Evolutionary conservation across 176 grass and related monocot species (phyloP).

Genomic region (Guadua angustifolia): DNA sequence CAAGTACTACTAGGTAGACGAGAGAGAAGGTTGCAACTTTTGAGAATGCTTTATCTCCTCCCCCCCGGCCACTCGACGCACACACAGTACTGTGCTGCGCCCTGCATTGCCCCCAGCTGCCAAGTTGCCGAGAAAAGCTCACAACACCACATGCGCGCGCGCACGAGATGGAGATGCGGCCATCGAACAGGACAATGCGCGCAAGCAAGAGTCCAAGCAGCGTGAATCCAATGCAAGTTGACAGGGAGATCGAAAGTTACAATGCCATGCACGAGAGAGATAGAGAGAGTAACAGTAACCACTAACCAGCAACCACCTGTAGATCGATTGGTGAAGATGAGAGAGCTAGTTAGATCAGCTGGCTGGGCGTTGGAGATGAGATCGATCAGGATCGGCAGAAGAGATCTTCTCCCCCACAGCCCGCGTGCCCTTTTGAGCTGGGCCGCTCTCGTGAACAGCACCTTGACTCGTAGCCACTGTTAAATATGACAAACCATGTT

Average conservation of each 20-base stretch:
- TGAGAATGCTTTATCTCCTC: neutral
- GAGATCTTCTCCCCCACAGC: neutral
- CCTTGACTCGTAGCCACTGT: conserved; percentile 36
- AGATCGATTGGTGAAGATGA: neutral
- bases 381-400: neutral
- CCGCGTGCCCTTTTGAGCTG: no score
- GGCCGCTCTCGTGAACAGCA: conserved; percentile 17
- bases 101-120: neutral
- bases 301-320: neutral
- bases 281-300: neutral
- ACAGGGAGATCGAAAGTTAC: neutral
- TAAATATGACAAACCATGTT: no score
- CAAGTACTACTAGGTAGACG: neutral
- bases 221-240: neutral
- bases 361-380: neutral
- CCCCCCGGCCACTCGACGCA: neutral
- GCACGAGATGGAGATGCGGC: conserved; percentile 5
- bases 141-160: neutral
- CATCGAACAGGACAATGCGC: conserved; percentile 33
- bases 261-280: neutral
- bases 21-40: neutral
- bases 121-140: conserved; percentile 26
- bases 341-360: neutral
- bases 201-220: conserved; percentile 1
- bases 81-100: neutral